These are phyloP conservation scores for Claviceps monticola DNA, from an alignment of 2,329 filamentous ascomycete species.

Conservation along the genomic window DNA sequence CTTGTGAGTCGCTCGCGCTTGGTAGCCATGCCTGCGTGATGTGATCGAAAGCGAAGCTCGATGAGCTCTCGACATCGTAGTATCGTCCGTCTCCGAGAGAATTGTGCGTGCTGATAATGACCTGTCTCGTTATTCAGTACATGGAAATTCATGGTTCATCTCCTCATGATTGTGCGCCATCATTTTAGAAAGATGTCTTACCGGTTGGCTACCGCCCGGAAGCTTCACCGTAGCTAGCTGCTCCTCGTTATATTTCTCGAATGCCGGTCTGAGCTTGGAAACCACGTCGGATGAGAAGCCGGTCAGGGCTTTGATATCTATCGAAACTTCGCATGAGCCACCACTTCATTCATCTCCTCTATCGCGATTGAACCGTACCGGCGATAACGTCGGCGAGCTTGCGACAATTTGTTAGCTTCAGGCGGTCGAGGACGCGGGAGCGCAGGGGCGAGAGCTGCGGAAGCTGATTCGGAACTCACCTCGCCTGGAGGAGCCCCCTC, in stretches of 20 bases:
- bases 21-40: constrained; percentile 46
- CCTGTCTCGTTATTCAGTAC: constrained; percentile 27
- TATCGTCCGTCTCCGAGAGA: constrained; percentile 68
- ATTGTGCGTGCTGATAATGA: constrained; percentile 80
- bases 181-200: constrained; percentile 11
- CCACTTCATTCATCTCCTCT: background rate
- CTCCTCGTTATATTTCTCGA: constrained; percentile 91
- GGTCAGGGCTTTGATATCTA: constrained; percentile 84
- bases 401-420: constrained; percentile 15
- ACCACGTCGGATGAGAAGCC: constrained; percentile 53
- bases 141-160: too few species aligned
- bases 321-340: constrained; percentile 1
- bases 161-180: background rate
- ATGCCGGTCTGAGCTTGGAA: constrained; percentile 64
- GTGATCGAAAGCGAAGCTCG: constrained; percentile 83
- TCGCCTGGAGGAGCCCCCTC: constrained; percentile 92
- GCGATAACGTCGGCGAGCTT: constrained; percentile 86
- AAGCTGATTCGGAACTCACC: constrained; percentile 38
- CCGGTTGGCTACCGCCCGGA: constrained; percentile 61
- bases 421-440: constrained; percentile 7
- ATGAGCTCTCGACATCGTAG: constrained; percentile 79
- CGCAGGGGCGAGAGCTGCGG: constrained; percentile 6
- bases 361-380: constrained; percentile 36
- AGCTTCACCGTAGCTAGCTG: constrained; percentile 84
- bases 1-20: background rate